Evolutionary conservation across 257 asterid species (phyloP), one percentile per base, ranked within the genome.

Genomic region (Fraxinus cuspidata): DNA sequence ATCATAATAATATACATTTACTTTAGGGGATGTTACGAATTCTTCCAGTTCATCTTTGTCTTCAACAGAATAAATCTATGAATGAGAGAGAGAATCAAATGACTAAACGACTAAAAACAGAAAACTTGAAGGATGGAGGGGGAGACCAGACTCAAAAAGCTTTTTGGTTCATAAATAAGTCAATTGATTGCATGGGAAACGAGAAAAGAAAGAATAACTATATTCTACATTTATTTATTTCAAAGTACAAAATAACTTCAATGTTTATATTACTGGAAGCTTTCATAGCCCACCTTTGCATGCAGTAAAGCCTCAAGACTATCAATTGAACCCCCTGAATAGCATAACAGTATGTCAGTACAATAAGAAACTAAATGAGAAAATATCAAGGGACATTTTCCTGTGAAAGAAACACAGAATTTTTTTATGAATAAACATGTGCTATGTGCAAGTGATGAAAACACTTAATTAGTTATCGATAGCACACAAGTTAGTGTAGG

Each of bases 251-350:
- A 60, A 21, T 60, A 60, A 60, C 32, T 60, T 9, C 68, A 60
- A 23, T 63, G 19, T 10, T 25, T 63, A 63, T 27, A 63, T 63
- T 63, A 27, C 7, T 63, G 69, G 7, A 23, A 75, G 78, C 77
- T 80, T 70, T 78, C 71, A 77, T 47, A 83, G 80, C 83, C 73
- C 78, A 95, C 98, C 98, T 90, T 96, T 64, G 98, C 94, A 65
- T 89, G 98, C 82, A 96, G 81, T 88, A 96, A 76, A 44, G 87
- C 81, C 89, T 96, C 97, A 38, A 93, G 98, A 83, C 97, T 92
- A 74, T 88, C 92, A 88, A 96, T 82, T 60, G 98, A 89, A 83
- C 93, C 92, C 88, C 92, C 99, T 96, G 92, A 81, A 83, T 49
- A 74, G 73, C 51, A 84, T 71, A 29, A 65, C 47, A 38, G 68